Conservation (phyloP, 2,329 filamentous ascomycete genomes). For the Hymenoscyphus fraxineus region DNA sequence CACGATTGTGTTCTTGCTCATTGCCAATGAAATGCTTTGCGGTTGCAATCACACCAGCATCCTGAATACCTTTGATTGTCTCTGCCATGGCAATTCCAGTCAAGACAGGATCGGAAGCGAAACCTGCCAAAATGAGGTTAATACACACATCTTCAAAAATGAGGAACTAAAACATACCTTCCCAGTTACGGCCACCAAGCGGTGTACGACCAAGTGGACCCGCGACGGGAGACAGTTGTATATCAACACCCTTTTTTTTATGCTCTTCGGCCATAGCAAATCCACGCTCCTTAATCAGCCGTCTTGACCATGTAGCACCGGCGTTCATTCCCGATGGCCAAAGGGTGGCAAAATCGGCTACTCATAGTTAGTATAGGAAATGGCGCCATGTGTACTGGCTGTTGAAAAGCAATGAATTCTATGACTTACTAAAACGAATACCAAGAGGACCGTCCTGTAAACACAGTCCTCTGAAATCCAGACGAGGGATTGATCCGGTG, state of each 20-base stretch:
- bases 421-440: conserved; percentile 39
- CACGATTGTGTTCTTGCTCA: conserved; percentile 59
- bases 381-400: not conserved
- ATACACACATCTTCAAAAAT: not conserved
- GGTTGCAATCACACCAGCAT: conserved; percentile 75
- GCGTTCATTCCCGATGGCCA: conserved; percentile 76
- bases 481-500: conserved; percentile 33
- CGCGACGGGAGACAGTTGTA: conserved; percentile 72
- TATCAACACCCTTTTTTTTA: conserved; percentile 67
- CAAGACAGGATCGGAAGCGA: conserved; percentile 71
- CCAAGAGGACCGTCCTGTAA: conserved; percentile 35
- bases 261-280: conserved; percentile 68
- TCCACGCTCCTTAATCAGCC: conserved; percentile 64
- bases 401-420: not conserved
- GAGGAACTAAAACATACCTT: conserved; percentile 37
- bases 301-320: conserved; percentile 71
- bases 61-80: conserved; percentile 76
- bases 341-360: conserved; percentile 62
- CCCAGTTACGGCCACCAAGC: conserved; percentile 69
- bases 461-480: conserved; percentile 33
- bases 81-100: conserved; percentile 69
- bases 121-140: conserved; percentile 33
- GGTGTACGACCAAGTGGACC: conserved; percentile 62
- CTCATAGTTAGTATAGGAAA: not conserved
- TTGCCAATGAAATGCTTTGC: conserved; percentile 69